Conservation (phyloP, 495 filamentous ascomycete species). For the Choiromyces venosus region DNA sequence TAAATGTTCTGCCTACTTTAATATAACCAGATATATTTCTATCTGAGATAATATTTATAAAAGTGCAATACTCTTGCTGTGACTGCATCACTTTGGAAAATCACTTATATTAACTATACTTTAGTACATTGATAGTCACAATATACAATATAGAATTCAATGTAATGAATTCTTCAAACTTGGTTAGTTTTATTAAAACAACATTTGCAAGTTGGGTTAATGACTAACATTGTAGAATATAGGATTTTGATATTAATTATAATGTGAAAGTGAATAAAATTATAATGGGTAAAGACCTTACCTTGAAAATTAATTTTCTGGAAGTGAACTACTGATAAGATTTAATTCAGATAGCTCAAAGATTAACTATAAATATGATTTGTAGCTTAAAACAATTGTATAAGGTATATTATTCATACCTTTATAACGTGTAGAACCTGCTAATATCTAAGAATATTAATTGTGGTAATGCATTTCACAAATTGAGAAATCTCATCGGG, state of each 20-base stretch:
- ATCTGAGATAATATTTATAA: background rate
- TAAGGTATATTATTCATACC: constrained; percentile 1
- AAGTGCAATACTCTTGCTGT: background rate
- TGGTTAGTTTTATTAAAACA: background rate
- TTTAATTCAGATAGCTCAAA: background rate
- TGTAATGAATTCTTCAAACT: constrained; percentile 17
- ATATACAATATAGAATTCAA: constrained; percentile 7
- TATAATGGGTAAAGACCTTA: background rate
- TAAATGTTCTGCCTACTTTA: constrained; percentile 12
- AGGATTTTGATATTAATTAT: background rate
- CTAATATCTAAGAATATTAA: constrained; percentile 5
- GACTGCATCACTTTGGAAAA: constrained; percentile 9
- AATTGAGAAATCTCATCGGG: background rate
- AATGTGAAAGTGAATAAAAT: background rate
- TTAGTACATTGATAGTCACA: constrained; percentile 9
- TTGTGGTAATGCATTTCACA: background rate
- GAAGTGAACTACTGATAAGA: background rate
- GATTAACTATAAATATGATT: background rate
- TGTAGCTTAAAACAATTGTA: constrained; percentile 3
- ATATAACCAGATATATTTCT: constrained; percentile 12
- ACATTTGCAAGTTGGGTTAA: background rate
- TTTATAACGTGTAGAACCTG: background rate
- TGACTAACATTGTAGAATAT: no score
- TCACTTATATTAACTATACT: constrained; percentile 14
- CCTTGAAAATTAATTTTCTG: background rate